Base-by-base conservation (phyloP, 768 basidiomycete species). In the Xerocomellus intermedius region DNA sequence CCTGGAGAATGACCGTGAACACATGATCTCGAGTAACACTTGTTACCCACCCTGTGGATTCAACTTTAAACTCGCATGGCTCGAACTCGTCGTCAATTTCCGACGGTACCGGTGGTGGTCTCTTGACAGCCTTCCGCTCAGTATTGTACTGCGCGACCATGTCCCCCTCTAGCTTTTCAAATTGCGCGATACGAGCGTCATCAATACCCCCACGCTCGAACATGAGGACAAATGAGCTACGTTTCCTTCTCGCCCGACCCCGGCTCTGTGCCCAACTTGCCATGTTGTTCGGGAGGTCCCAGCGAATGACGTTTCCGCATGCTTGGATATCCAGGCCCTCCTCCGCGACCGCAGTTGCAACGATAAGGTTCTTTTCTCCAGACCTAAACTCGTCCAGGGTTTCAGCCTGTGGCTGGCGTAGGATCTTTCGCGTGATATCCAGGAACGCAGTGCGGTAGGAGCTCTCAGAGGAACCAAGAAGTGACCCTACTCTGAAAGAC, bases 271-370 rank as follows among this genome's bases (percentile, higher is more conserved):
- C 82, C 86, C 91, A 94, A 47, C 87, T 87, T 19, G 82, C 86
- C 82, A 91, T 90, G 44, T 71, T 71, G 64, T 91, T 92, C 21
- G 73, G 73, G 0, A 89, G 74, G 60, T 94, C 89, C 81, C 91
- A 94, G 16, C 91, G 83, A 47, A 93, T 82, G 55, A 94, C 90
- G 50, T 84, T 84, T 9, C 89, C 85, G 64, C 91, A 94, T 4
- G 86, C 86, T 64, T 84, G 87, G 42, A 87, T 90, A 61, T 94
- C 91, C 32, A 94, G 78, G 0, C 91, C 92, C 67, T 94, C 92
- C 64, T 94, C 92, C 0, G 91, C 91, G 2, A 94, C 90, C 1
- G 86, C 74, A 0, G 91, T 91, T 2, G 87, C 84, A 4, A 93
- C 69, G 51, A 93, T 79, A 0, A 91, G 72, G 58, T 88, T 88